Evolutionary conservation across 2,329 filamentous ascomycete genomes (phyloP), one percentile per base, ranked within the genome.

Genomic region (Emericellopsis cladophorae): DNA sequence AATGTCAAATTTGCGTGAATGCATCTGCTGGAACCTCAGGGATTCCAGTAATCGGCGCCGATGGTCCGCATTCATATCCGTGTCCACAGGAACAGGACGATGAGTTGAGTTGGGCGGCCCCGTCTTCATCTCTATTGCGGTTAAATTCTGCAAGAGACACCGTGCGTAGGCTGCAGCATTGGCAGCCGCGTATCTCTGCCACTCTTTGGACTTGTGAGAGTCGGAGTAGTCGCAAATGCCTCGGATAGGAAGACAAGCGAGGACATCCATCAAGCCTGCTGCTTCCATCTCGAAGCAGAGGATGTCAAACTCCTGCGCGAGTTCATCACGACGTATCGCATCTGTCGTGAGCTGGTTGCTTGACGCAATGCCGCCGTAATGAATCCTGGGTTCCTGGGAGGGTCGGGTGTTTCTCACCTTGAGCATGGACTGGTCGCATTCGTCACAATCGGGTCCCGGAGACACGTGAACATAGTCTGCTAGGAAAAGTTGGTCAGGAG

Each of bases 171-270:
- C 55, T 0, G 59, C 58, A 0, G 61, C 59, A 0, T 50, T 50
- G 0, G 47, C 49, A 0, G 62, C 58, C 0, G 62, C 61, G 43
- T 61, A 62, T 1, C 11, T 12, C 29, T 61, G 55, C 61, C 59
- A 64, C 16, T 22, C 16, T 7, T 65, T 54, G 34, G 50, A 54
- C 43, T 64, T 65, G 44, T 64, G 59, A 0, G 50, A 55, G 44
- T 66, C 61, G 4, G 58, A 53, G 40, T 63, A 64, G 37, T 61
- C 56, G 31, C 54, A 64, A 3, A 64, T 57, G 1, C 59, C 60
- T 5, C 58, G 51, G 15, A 65, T 58, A 0, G 56, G 48, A 2
- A 63, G 38, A 29, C 55, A 62, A 1, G 52, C 52, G 4, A 58
- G 45, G 1, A 42, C 42, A 9, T 48, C 45, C 41, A 47, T 47